Evolutionary conservation across 768 basidiomycete genomes (phyloP), one percentile per base, ranked within the genome.

Genomic region (Suillus subaureus): DNA sequence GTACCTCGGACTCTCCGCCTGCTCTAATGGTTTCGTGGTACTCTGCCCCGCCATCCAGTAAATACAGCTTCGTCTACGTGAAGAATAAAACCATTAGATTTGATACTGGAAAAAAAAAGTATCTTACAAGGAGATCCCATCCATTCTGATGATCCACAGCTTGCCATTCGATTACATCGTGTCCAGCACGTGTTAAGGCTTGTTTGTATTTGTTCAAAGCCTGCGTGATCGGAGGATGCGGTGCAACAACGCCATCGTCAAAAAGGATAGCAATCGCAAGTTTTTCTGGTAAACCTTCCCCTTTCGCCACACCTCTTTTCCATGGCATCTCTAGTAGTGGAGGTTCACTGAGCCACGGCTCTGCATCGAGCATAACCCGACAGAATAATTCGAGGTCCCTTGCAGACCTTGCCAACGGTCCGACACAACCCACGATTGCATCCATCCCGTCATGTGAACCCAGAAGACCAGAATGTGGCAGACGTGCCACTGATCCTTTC

Each of bases 371-470:
- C 81, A 84, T 83, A 33, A 79, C 78, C 39, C 71, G 74, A 71
- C 80, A 83, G 74, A 86, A 85, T 52, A 86, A 74, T 28, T 75
- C 80, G 35, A 85, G 76, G 69, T 85, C 84, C 39, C 83, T 77
- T 16, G 78, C 79, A n/a, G 83, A 85, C 28, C 75, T 81, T 33
- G 84, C 79, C 35, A 85, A 66, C 42, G 84, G 84, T 2, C 84
- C 84, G 23, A 84, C 78, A 49, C 78, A 82, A 58, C 85, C 85
- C 51, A 83, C 67, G 62, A 85, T 82, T 63, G 80, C 82, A 61
- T 86, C 85, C 80, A 85, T 84, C 23, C 85, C 85, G 65, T 83
- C 80, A 66, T 83, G 82, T 35, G 84, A 82, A 60, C 84, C 82
- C 52, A 79, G 67, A 49, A 85, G 76, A 31, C 84, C 84, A 1